phyloP scores from a whole-genome alignment of 139 green algal species.

The Chlamydomonas schloesseri region DNA sequence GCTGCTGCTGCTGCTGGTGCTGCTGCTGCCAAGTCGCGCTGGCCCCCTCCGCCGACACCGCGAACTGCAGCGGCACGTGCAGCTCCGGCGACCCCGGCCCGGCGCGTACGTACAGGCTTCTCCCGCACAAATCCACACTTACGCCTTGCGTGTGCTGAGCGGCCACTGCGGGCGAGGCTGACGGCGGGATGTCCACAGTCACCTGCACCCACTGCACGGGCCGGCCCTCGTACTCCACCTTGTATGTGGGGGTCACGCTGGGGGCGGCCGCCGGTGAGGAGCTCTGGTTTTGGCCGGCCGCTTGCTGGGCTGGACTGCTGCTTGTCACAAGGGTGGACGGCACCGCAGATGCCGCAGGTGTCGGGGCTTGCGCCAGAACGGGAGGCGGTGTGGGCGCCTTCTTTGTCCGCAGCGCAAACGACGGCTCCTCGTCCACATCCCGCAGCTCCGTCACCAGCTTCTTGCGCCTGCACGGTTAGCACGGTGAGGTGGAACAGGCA shows the following conservation, averaged over 20 bases:
- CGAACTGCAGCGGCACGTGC: conserved; percentile 51
- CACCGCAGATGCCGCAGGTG: not conserved
- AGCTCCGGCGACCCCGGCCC: conserved; percentile 23
- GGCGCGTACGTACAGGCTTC: conserved; percentile 12
- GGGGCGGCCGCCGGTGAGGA: not conserved
- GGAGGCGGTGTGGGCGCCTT: conserved; percentile 23
- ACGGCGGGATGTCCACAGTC: conserved; percentile 29
- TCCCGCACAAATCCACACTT: conserved; percentile 37
- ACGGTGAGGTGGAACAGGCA: not conserved
- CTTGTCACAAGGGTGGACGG: not conserved
- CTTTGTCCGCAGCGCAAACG: conserved; percentile 57
- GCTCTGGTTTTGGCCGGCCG: too few relatives aligned
- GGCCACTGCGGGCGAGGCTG: too few relatives aligned
- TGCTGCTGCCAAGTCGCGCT: not conserved
- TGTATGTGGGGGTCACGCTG: conserved; percentile 4
- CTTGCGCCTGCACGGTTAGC: conserved; percentile 42
- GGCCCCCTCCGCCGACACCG: not conserved
- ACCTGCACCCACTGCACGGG: conserved; percentile 52
- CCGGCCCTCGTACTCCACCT: conserved; percentile 47
- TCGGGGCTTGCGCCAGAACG: not conserved
- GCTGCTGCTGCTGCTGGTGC: too few relatives aligned
- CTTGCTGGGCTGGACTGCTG: too few relatives aligned
- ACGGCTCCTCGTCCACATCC: conserved; percentile 60
- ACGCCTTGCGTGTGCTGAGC: too few relatives aligned
- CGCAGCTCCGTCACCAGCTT: conserved; percentile 61